phyloP scores from a whole-genome alignment of 2,329 filamentous ascomycete genomes.

The Davidsoniella neocaledoniae region DNA sequence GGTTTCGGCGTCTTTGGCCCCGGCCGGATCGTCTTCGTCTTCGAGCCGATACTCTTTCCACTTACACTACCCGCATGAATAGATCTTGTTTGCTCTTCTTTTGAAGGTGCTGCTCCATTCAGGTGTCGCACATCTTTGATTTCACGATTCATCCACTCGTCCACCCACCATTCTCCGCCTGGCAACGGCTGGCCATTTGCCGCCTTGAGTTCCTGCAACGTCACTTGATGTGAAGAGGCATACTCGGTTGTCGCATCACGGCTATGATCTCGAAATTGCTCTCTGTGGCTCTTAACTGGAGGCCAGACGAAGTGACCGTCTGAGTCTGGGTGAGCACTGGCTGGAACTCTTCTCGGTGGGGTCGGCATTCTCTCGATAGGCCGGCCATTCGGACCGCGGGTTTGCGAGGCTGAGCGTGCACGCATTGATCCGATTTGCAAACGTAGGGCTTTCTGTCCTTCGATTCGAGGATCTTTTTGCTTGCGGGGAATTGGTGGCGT shows the following conservation, averaged over 20 bases:
- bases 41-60: not conserved
- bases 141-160: not conserved
- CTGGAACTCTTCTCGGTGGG: not conserved
- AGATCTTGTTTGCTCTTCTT: not conserved
- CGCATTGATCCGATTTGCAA: constrained; percentile 5
- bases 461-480: not conserved
- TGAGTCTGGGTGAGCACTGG: not conserved
- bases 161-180: not conserved
- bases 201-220: not conserved
- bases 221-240: not conserved
- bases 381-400: not conserved
- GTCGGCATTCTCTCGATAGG: not conserved
- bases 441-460: constrained; percentile 1
- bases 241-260: not conserved
- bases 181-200: too few relatives aligned
- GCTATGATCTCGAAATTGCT: not conserved
- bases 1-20: not conserved
- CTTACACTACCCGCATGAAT: not conserved
- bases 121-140: not conserved
- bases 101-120: not conserved
- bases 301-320: not conserved
- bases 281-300: too few relatives aligned
- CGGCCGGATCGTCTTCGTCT: not conserved
- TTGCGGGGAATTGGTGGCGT: not conserved
- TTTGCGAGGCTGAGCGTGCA: constrained; percentile 1